A percentile compares a stretch with the other conserved stretches of the same genome.
phyloP scores from a whole-genome alignment of 2,329 filamentous ascomycete species.

The Metarhizium guizhouense region DNA sequence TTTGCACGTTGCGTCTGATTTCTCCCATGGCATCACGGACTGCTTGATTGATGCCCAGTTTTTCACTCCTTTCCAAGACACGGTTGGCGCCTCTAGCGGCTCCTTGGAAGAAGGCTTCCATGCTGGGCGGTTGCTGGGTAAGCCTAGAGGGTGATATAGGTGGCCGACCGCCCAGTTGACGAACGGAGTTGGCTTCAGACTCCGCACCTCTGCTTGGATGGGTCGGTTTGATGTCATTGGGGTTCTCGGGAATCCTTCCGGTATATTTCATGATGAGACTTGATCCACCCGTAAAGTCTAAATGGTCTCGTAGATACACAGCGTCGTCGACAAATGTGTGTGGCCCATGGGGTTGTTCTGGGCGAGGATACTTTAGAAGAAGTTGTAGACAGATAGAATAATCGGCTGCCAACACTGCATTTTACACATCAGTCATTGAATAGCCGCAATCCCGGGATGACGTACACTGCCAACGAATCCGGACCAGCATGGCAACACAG shows the following conservation, averaged over 20 bases:
- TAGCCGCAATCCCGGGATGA: constrained; percentile 3
- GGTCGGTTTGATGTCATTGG: background rate
- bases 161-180: constrained; percentile 32
- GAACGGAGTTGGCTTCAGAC: constrained; percentile 24
- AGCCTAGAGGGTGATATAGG: constrained; percentile 41
- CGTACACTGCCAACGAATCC: constrained; percentile 83
- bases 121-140: constrained; percentile 47
- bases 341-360: constrained; percentile 52
- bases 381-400: constrained; percentile 78
- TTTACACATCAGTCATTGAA: constrained; percentile 13
- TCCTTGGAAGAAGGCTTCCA: constrained; percentile 66
- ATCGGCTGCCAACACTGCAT: constrained; percentile 69
- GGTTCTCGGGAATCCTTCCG: constrained; percentile 37
- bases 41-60: constrained; percentile 70
- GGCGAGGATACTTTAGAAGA: constrained; percentile 73
- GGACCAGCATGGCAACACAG: constrained; percentile 88
- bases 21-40: constrained; percentile 76
- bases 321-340: constrained; percentile 82
- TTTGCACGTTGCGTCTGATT: constrained; percentile 66
- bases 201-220: constrained; percentile 26
- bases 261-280: constrained; percentile 66
- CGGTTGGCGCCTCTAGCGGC: constrained; percentile 70
- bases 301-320: constrained; percentile 59
- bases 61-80: constrained; percentile 64
- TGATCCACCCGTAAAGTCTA: constrained; percentile 51